These are phyloP conservation scores for Taphrina flavorubra DNA, from an alignment of 1,139 yeast genomes.

Conservation along the genomic window DNA sequence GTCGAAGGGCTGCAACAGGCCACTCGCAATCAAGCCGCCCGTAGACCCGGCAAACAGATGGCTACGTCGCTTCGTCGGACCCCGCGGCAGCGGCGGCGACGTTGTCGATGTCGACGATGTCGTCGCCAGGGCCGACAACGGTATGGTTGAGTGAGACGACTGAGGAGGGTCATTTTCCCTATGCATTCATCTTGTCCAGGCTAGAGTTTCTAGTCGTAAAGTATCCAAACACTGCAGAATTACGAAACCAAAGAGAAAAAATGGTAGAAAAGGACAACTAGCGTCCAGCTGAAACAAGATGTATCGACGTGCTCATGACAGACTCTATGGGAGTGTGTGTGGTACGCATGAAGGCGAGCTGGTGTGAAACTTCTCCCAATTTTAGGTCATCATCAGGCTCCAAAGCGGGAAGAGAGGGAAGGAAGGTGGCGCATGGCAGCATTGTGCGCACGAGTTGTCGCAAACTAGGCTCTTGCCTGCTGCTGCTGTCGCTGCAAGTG, in stretches of 20 bases:
- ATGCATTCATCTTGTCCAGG: slow-evolving; percentile 13
- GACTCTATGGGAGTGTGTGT: too few relatives aligned
- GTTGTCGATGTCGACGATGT: not conserved
- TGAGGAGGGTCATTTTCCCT: slow-evolving; percentile 18
- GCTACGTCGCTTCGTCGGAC: slow-evolving; percentile 10
- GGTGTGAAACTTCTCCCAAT: not conserved
- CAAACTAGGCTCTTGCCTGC: too few relatives aligned
- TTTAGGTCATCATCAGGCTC: not conserved
- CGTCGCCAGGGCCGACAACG: slow-evolving; percentile 8
- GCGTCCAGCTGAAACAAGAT: too few relatives aligned
- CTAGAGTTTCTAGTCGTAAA: too few relatives aligned
- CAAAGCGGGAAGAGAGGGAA: not conserved
- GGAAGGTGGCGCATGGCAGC: not conserved
- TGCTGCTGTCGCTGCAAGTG: too few relatives aligned
- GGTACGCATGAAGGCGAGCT: too few relatives aligned
- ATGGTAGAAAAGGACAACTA: too few relatives aligned
- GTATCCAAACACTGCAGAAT: too few relatives aligned
- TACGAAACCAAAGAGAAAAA: too few relatives aligned
- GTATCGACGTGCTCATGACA: too few relatives aligned
- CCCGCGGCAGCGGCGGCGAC: too few relatives aligned
- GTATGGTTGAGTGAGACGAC: slow-evolving; percentile 10
- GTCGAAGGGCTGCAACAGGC: slow-evolving; percentile 86
- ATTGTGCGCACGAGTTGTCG: too few relatives aligned
- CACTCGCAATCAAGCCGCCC: slow-evolving; percentile 85
- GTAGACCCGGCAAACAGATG: slow-evolving; percentile 83